Evolutionary conservation across 2,329 filamentous ascomycete species (phyloP), one percentile per base, ranked within the genome.

Genomic region (Xylariaceae sp.): DNA sequence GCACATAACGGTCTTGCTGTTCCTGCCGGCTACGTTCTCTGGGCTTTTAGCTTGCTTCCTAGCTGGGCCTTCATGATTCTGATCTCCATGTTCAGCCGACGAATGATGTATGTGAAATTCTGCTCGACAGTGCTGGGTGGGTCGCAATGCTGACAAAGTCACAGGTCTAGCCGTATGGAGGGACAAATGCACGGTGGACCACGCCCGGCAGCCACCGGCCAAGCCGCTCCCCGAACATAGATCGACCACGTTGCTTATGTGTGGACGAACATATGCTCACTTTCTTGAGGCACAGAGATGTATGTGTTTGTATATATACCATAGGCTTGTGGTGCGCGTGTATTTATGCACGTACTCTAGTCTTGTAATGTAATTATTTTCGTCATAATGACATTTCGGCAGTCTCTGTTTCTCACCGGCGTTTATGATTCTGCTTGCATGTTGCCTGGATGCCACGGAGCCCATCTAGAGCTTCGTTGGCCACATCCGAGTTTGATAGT

Each of bases 1-100:
- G 82, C 81, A 52, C 70, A 87, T 72, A 76, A 80, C 56, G 77
- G 79, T 56, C 61, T 89, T 30, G 73, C 78, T 31, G 69, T 86
- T 45, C 85, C 86, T 36, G 69, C 86, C 39, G 88, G 78, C 49
- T 90, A 88, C 65, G 58, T 78, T 45, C 74, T 89, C 59, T 90
- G 82, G 80, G 75, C 75, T 57, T 82, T 87, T 62, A 76, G 78
- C 60, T 70, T 86, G 43, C 70, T 89, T 51, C 80, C 87, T 50
- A 83, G 85, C 74, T 92, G 88, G 88, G 70, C 82, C 48, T 83
- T 90, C 64, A 91, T 92, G 88, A 76, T 92, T 58, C 66, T 81
- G 43, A 76, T 92, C 59, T 88, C 85, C 46, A 83, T 91, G 66
- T 63, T 86, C 56, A 89, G 83, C 76, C 79, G 87, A 65, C 80